phyloP scores from a whole-genome alignment of 495 filamentous ascomycete species.

The Corynascus novoguineensis region DNA sequence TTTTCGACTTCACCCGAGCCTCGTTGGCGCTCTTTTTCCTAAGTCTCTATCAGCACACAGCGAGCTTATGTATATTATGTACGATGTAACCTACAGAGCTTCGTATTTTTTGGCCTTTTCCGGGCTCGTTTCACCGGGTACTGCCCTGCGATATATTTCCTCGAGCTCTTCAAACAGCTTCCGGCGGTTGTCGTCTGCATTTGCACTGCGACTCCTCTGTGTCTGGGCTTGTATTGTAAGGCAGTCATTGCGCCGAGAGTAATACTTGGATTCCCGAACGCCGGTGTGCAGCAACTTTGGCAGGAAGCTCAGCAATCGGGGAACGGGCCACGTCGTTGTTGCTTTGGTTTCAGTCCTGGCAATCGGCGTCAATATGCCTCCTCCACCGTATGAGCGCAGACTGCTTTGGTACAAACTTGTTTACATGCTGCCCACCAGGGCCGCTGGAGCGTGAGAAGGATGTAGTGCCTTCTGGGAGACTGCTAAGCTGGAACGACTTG shows the following conservation, averaged over 20 bases:
- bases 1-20: constrained; percentile 66
- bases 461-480: constrained; percentile 63
- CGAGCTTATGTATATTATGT: not conserved
- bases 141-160: constrained; percentile 52
- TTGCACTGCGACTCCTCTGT: constrained; percentile 43
- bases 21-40: constrained; percentile 72
- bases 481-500: constrained; percentile 52
- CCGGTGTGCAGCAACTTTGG: constrained; percentile 62
- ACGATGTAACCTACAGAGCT: constrained; percentile 29
- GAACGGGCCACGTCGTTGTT: constrained; percentile 58
- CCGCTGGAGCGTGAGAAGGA: constrained; percentile 84
- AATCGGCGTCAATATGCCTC: constrained; percentile 2
- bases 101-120: constrained; percentile 40
- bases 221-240: constrained; percentile 42
- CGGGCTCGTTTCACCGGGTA: constrained; percentile 34
- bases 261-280: constrained; percentile 64
- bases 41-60: not conserved
- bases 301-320: constrained; percentile 53
- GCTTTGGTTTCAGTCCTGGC: constrained; percentile 88
- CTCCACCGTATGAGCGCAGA: not conserved
- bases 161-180: constrained; percentile 50
- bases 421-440: constrained; percentile 92
- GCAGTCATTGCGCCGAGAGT: constrained; percentile 55
- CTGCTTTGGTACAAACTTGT: constrained; percentile 62
- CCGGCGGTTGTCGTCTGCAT: constrained; percentile 39